Evolutionary conservation across 495 filamentous ascomycete species (phyloP), one percentile per base, ranked within the genome.

Genomic region (Talaromyces borbonicus): DNA sequence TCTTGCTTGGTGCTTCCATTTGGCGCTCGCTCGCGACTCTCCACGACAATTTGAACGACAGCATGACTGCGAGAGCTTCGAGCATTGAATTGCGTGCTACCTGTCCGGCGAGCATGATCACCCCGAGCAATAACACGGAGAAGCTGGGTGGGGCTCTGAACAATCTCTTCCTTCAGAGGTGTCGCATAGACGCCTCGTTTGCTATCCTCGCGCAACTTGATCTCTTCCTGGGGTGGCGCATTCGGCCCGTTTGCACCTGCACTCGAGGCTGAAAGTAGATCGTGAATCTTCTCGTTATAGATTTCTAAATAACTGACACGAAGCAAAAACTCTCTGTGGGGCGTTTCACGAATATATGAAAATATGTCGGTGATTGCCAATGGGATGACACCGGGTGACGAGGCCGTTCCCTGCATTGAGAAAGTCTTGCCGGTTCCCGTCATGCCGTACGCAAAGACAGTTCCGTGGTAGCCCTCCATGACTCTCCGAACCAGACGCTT

Each of bases 381-480:
- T 8, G 92, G 92, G 39, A 98, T 98, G 24, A 98, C 92, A 61
- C 92, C 92, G 2, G 92, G 92, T n/a, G 85, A 93, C 4, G 85
- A 87, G 39, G 92, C 89, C 19, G 92, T 98, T 48, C 92, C 92
- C 63, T 98, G 92, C 92, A 98, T 98, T 36, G 90, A 95, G 54
- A 96, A 98, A 8, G 92, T 98, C 63, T 98, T 98, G 33, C 92
- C 92, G 2, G 92, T 98, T 31, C 92, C 92, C 18, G 92, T 98
- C 93, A 97, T 96, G 56, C 92, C 92, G 64, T 98, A 98, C 15
- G 92, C 92, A 56, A 98, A 98, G 12, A 98, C 92, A 1, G 92
- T 98, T 46, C 90, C 92, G 59, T 97, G 90, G 56, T 97, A 98
- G 24, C 92, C 92, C 70, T 98, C 90, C 92, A 98, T 98, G 15